Conservation (phyloP, 805 yeast genomes). For the Metschnikowia colocasiae region DNA sequence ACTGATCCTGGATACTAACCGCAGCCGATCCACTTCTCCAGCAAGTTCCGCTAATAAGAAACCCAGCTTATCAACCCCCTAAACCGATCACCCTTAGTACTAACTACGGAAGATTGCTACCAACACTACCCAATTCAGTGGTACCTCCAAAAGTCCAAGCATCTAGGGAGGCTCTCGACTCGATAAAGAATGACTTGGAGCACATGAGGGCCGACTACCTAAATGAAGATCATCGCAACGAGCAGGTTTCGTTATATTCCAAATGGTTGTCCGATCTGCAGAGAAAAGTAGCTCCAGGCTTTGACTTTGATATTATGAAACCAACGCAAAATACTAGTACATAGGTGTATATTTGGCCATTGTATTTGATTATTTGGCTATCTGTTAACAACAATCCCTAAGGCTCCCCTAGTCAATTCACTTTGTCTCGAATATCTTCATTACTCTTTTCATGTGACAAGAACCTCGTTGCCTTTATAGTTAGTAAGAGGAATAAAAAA, state of each 20-base stretch:
- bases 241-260: conserved; percentile 18
- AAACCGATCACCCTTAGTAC: conserved; percentile 51
- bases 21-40: conserved; percentile 46
- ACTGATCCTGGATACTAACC: conserved; percentile 5
- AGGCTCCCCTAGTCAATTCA: background rate
- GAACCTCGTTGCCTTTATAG: too few species aligned
- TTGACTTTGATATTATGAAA: conserved; percentile 30
- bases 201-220: conserved; percentile 9
- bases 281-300: conserved; percentile 40
- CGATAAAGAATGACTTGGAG: conserved; percentile 28
- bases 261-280: conserved; percentile 33
- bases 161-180: conserved; percentile 22
- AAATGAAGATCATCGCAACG: conserved; percentile 9
- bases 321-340: conserved; percentile 13
- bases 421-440: too few species aligned
- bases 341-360: background rate
- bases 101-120: conserved; percentile 40
- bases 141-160: conserved; percentile 37
- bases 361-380: background rate
- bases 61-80: conserved; percentile 52
- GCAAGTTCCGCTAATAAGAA: conserved; percentile 53
- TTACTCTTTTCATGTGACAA: too few species aligned
- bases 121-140: conserved; percentile 30
- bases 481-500: background rate
- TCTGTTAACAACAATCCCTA: background rate